Base-by-base conservation (phyloP, 352 stramenopile genomes). In the Hyaloperonospora arabidopsidis region DNA sequence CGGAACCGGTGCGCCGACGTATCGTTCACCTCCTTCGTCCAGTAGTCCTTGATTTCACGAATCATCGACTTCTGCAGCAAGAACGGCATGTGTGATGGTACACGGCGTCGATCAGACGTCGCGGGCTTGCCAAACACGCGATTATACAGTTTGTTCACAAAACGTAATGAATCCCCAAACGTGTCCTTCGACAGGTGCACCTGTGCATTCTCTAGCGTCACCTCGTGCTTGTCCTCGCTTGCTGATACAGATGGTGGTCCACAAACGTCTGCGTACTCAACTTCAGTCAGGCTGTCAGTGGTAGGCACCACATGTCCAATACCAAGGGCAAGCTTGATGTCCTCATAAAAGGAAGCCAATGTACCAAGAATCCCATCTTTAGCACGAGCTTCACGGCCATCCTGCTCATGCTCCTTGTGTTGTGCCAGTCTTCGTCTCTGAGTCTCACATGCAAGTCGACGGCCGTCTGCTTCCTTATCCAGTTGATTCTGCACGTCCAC, bases 61-160 rank as follows among this genome's bases (percentile, higher is more conserved):
- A 98, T 87, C 6, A 93, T 70, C 2, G 76, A 48, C 41, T 82
- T 91, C 49, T 97, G 79, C 36, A 98, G 79, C 60, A 97, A 73
- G 53, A 97, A 96, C 19, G 93, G 91, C 89, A 98, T 97, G 71
- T 98, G 92, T 2, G 93, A 95, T 18, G 89, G 89, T 39, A 98
- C 92, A 36, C 91, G 86, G 12, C 87, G 77, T 10, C 76, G 72
- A 11, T 66, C 57, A 0, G 61, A 51, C 0, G 79, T 67, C 43
- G 63, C 65, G 5, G 52, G 54, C 71, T 54, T 95, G 13, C 90
- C 89, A 59, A 97, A 96, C 23, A 60, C 75, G 38, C 87, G 74
- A 56, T 92, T 94, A 62, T 97, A 97, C 14, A 97, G 54, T 17
- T 89, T 86, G 68, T 97, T 97, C 1, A 96, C 89, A 55, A 93